Base-by-base conservation (phyloP, 2,329 filamentous ascomycete genomes). In the Conoideocrella luteorostrata region DNA sequence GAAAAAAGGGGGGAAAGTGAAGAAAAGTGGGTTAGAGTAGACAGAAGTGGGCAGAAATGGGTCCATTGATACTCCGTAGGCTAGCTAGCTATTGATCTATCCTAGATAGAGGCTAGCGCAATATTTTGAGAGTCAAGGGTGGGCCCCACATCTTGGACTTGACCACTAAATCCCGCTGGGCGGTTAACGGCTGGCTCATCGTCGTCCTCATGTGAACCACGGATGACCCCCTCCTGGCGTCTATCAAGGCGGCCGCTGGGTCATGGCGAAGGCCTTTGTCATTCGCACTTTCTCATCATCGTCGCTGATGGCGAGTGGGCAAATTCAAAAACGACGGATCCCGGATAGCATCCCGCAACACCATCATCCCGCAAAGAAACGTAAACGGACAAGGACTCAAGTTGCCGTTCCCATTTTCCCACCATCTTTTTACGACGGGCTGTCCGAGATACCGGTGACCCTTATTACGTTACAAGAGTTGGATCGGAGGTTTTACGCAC, bases 381-480 rank as follows among this genome's bases (percentile, higher is more conserved):
- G 32, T 3, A 37, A 28, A 9, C 11, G 2, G 13, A 29, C 11
- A 17, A 29, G 15, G 7, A 18, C 4, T 24, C 21, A 5, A 24
- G 10, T n/a, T 15, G 9, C 23, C 13, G 29, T 21, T 33, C 26
- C 41, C 17, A 55, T 45, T 34, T 56, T 52, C 30, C 45, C 57
- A 12, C 53, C 55, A 6, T 41, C 48, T 34, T 63, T 61, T 39
- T 61, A 50, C 45, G 55, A 60, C 33, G 50, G 49, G 4, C 41
- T 62, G 23, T 56, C 56, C 11, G 50, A 55, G 34, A 44, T 58
- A 17, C 54, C 46, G 46, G 47, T 61, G 21, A 58, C 54, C 20
- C 45, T 41, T 41, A 51, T 47, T 30, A 54, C 56, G 4, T 47
- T 62, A 41, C 52, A 45, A 45, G 58, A 61, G 46, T 49, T 56